Conservation (phyloP, 176 grass and related monocot genomes). For the Triticum urartu region DNA sequence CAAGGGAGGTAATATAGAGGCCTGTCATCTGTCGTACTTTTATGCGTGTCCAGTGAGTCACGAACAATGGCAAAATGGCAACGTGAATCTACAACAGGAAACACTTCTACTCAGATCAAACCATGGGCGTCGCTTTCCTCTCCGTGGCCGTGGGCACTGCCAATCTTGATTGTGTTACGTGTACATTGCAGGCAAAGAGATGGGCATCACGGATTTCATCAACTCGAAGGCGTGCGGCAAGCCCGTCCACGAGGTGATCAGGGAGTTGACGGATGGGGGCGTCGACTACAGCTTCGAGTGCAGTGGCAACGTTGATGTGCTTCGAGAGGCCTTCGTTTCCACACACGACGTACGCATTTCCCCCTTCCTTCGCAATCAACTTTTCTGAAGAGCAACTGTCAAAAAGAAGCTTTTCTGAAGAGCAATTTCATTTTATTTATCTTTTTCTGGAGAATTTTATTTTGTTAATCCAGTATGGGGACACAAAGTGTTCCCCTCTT, state of each 20-base stretch:
- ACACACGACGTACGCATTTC: slow-evolving; percentile 58
- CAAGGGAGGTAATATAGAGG: neutral
- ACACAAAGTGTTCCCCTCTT: neutral
- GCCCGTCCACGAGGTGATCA: slow-evolving; percentile 67
- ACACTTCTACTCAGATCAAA: neutral
- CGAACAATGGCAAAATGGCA: neutral
- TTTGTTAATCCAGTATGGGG: neutral
- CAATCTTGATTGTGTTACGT: neutral
- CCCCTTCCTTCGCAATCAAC: neutral
- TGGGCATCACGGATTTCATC: slow-evolving; percentile 83
- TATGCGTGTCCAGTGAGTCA: neutral
- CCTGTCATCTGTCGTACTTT: no score
- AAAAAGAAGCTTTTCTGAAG: neutral
- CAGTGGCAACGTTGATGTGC: slow-evolving; percentile 51
- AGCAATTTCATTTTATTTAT: neutral
- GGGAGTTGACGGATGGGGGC: slow-evolving; percentile 71
- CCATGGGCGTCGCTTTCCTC: neutral
- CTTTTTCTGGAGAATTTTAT: neutral
- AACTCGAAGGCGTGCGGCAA: slow-evolving; percentile 48
- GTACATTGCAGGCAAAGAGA: slow-evolving; percentile 52
- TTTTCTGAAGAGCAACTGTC: neutral
- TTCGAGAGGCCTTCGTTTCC: slow-evolving; percentile 76
- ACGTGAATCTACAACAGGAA: neutral
- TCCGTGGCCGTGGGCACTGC: neutral
- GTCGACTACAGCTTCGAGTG: slow-evolving; percentile 97